Conservation (phyloP, 202 grass and related monocot genomes). For the Bolboschoenoplectus hybrid region DNA sequence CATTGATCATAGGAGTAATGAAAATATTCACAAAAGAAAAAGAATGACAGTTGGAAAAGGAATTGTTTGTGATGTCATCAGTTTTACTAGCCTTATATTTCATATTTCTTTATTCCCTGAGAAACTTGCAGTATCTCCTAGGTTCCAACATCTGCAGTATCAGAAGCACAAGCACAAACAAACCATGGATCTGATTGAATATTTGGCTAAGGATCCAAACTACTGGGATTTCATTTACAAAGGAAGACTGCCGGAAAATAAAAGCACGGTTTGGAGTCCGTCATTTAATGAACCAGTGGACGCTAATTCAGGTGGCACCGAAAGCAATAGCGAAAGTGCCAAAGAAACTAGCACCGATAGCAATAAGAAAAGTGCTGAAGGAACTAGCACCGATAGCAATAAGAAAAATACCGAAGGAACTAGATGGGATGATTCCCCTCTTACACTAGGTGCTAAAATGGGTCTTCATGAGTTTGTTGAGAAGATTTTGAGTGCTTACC, state of each 20-base stretch:
- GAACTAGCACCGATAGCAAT: too few relatives aligned
- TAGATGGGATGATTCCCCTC: constrained; percentile 37
- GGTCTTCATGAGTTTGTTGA: constrained; percentile 40
- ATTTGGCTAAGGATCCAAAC: not conserved
- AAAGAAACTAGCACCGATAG: not conserved
- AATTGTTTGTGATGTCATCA: not conserved
- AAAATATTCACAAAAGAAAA: not conserved
- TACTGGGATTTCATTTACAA: constrained; percentile 22
- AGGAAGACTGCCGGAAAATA: not conserved
- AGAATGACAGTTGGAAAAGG: not conserved
- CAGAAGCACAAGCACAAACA: constrained; percentile 35
- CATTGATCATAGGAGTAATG: not conserved
- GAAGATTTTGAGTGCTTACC: constrained; percentile 11
- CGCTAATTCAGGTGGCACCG: too few relatives aligned
- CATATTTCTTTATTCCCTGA: not conserved
- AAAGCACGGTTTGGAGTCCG: too few relatives aligned
- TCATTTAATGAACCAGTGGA: too few relatives aligned
- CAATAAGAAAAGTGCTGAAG: too few relatives aligned
- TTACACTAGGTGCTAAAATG: constrained; percentile 38
- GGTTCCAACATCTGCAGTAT: not conserved
- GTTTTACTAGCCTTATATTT: not conserved
- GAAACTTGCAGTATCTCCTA: constrained; percentile 24
- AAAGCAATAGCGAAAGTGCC: too few relatives aligned
- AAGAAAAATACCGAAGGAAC: not conserved
- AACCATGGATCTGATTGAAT: constrained; percentile 31